These are phyloP conservation scores for Setaria viridis DNA, from an alignment of 202 grass and related monocot species.

Conservation along the genomic window DNA sequence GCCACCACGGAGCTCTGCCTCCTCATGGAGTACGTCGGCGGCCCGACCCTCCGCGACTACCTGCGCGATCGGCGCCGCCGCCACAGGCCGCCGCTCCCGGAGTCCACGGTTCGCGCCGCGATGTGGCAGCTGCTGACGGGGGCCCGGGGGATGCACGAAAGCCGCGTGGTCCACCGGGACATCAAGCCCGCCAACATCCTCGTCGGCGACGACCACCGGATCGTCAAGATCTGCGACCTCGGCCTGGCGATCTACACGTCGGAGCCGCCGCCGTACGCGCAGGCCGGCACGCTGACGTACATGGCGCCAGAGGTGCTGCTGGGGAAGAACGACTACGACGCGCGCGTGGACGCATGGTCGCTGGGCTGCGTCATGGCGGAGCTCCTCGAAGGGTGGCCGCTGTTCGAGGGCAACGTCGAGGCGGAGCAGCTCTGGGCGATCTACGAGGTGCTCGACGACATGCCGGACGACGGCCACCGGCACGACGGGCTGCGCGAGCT, in stretches of 20 bases:
- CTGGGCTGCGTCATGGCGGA: constrained; percentile 52
- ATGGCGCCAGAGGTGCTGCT: constrained; percentile 41
- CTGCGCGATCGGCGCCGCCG: background rate
- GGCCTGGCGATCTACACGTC: background rate
- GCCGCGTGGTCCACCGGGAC: constrained; percentile 1
- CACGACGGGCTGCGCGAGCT: background rate
- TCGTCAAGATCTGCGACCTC: constrained; percentile 23
- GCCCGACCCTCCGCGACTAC: constrained; percentile 1
- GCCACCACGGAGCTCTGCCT: background rate
- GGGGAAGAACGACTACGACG: constrained; percentile 23
- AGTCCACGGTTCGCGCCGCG: background rate
- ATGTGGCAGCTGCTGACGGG: constrained; percentile 43
- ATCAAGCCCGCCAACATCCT: background rate
- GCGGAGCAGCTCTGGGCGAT: constrained; percentile 33
- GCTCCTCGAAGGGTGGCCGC: background rate
- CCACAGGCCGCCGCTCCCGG: constrained; percentile 6
- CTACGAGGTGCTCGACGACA: constrained; percentile 3
- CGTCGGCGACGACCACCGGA: background rate
- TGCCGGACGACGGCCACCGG: background rate
- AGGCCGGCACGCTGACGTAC: constrained; percentile 29
- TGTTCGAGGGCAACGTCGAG: constrained; percentile 4
- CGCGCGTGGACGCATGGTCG: constrained; percentile 42
- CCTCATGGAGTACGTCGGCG: constrained; percentile 41
- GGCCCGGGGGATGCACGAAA: constrained; percentile 20
- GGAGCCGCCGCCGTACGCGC: background rate